Evolutionary conservation across 257 asterid species (phyloP).

Genomic region (Ilex aquifolium): DNA sequence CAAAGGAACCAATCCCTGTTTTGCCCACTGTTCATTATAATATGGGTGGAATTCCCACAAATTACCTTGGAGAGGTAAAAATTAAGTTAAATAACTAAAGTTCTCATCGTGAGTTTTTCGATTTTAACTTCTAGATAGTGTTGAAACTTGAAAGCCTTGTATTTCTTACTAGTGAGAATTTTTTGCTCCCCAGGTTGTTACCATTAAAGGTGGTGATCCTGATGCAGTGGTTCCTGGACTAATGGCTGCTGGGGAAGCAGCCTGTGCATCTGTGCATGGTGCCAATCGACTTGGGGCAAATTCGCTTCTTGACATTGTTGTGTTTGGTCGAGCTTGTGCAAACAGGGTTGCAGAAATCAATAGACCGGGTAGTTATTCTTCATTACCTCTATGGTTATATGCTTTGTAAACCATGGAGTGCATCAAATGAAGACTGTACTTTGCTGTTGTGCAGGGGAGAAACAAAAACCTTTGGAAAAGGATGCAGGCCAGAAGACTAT

Average conservation of each 20-base stretch:
- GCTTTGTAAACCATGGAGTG: conserved; percentile 2
- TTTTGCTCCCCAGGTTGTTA: conserved; percentile 55
- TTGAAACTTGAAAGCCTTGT: background rate
- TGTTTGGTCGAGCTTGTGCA: conserved; percentile 97
- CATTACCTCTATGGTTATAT: background rate
- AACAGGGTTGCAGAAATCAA: conserved; percentile 89
- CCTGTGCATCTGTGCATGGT: conserved; percentile 98
- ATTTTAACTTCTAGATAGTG: too few relatives aligned
- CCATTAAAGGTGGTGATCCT: conserved; percentile 62
- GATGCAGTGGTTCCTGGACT: conserved; percentile 81
- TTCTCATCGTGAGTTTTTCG: background rate
- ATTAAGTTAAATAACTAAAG: background rate
- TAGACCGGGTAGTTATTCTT: conserved; percentile 50
- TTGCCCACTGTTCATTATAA: conserved; percentile 95
- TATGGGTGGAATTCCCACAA: conserved; percentile 99
- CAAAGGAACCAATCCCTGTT: conserved; percentile 97
- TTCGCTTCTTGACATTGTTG: conserved; percentile 97
- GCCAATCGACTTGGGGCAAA: conserved; percentile 99
- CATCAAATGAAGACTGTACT: conserved; percentile 10
- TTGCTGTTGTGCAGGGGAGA: conserved; percentile 52
- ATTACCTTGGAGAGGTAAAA: conserved; percentile 88
- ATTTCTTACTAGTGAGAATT: conserved; percentile 8
- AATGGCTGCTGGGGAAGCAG: conserved; percentile 99
- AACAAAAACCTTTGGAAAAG: conserved; percentile 71
- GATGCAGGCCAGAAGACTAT: conserved; percentile 92